These are phyloP conservation scores for Talaromyces islandicus DNA, from an alignment of 2,329 filamentous ascomycete species.

Conservation along the genomic window DNA sequence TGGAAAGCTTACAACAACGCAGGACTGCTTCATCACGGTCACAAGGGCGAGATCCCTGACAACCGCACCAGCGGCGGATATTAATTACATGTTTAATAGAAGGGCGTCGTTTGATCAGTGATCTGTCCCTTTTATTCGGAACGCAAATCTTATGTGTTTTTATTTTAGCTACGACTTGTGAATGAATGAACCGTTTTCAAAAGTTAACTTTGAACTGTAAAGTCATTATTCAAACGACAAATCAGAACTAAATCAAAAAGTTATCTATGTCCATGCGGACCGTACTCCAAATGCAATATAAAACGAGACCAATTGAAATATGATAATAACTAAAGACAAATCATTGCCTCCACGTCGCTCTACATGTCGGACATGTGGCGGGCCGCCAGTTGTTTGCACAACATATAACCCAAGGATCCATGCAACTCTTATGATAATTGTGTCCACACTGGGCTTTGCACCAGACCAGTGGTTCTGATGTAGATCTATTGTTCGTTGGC, in stretches of 20 bases:
- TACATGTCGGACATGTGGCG: slow-evolving; percentile 7
- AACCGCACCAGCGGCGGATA: not conserved
- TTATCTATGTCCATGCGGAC: too few relatives aligned
- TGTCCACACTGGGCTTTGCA: slow-evolving; percentile 6
- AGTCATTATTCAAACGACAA: not conserved
- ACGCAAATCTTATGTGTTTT: not conserved
- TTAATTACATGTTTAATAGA: not conserved
- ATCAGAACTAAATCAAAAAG: too few relatives aligned
- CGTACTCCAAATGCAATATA: not conserved
- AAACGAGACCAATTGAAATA: not conserved
- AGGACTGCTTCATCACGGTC: slow-evolving; percentile 4
- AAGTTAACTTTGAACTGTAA: too few relatives aligned
- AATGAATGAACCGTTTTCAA: not conserved
- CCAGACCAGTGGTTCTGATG: slow-evolving; percentile 1
- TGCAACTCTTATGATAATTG: slow-evolving; percentile 6
- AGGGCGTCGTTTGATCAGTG: not conserved
- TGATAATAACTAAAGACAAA: not conserved
- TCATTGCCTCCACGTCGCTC: slow-evolving; percentile 4
- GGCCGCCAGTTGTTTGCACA: not conserved
- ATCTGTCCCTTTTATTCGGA: not conserved
- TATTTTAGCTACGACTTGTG: not conserved
- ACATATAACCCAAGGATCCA: slow-evolving; percentile 1
- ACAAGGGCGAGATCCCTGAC: not conserved
- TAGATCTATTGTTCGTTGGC: not conserved
- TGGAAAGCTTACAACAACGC: not conserved